Conservation (phyloP, 306 rosid species). For the Ormosia semicastrata region DNA sequence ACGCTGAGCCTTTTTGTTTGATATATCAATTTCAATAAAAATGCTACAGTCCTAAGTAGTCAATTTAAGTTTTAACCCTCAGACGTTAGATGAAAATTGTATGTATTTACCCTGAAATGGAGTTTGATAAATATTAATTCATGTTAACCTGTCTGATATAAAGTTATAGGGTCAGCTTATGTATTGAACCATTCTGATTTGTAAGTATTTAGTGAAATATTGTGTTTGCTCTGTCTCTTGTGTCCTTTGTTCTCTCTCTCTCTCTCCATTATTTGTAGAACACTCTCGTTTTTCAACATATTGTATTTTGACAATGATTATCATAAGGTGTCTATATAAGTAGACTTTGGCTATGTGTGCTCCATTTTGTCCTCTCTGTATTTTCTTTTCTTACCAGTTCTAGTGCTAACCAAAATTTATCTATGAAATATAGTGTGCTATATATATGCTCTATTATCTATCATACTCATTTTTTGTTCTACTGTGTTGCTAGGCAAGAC, state of each 20-base stretch:
- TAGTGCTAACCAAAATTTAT: background rate
- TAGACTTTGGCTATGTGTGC: background rate
- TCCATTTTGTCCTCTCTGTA: background rate
- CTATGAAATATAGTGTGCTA: background rate
- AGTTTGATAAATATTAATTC: background rate
- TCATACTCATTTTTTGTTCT: background rate
- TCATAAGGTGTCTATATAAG: background rate
- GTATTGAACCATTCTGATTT: background rate
- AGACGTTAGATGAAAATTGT: background rate
- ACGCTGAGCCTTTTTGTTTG: background rate
- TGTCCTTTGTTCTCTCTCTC: background rate
- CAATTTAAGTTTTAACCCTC: background rate
- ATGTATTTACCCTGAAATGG: background rate
- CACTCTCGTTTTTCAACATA: background rate
- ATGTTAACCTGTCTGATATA: background rate
- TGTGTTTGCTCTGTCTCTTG: background rate
- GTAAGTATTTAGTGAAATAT: background rate
- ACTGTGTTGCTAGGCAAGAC: conserved; percentile 71
- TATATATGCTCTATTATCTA: background rate
- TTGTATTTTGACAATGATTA: background rate
- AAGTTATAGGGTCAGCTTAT: background rate
- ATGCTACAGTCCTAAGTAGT: background rate
- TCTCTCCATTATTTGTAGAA: background rate
- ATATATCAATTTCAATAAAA: background rate
- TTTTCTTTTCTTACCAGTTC: background rate